Percentiles rank a stretch among this genome's conserved stretches.
These are phyloP conservation scores for Pleurotus tuoliensis DNA, from an alignment of 768 basidiomycete genomes.

Conservation along the genomic window DNA sequence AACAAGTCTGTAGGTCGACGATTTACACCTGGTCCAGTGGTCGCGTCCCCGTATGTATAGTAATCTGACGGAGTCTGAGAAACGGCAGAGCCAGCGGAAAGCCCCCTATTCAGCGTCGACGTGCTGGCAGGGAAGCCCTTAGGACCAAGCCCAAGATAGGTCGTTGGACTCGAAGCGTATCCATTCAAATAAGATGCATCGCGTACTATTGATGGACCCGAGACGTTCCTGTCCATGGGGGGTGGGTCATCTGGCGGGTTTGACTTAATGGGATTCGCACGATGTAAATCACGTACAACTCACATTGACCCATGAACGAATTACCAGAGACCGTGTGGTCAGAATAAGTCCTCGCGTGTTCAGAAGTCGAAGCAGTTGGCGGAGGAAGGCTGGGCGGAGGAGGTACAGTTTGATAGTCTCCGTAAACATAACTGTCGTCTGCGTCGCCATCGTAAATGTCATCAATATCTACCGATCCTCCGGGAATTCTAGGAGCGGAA, in stretches of 20 bases:
- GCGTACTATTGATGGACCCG: neutral
- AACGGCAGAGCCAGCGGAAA: slow-evolving; percentile 21
- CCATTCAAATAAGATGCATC: neutral
- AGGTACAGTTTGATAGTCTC: slow-evolving; percentile 15
- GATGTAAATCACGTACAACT: neutral
- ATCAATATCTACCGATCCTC: neutral
- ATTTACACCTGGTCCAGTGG: slow-evolving; percentile 5
- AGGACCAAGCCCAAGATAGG: neutral
- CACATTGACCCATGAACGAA: neutral
- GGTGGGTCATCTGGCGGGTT: no score
- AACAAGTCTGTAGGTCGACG: slow-evolving; percentile 22
- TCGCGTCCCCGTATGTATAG: slow-evolving; percentile 9
- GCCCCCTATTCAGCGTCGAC: slow-evolving; percentile 22
- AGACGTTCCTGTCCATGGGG: neutral
- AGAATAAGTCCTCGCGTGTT: slow-evolving; percentile 4
- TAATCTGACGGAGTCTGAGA: slow-evolving; percentile 19
- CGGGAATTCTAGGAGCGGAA: slow-evolving; percentile 5
- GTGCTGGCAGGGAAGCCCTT: neutral
- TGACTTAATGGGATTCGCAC: no score
- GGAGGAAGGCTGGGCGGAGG: slow-evolving; percentile 12
- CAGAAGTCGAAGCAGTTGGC: neutral
- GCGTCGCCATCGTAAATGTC: neutral
- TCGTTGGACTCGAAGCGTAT: neutral
- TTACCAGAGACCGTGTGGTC: neutral
- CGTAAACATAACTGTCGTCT: neutral